Evolutionary conservation across 2,329 filamentous ascomycete genomes (phyloP).

Genomic region (Clonostachys solani): DNA sequence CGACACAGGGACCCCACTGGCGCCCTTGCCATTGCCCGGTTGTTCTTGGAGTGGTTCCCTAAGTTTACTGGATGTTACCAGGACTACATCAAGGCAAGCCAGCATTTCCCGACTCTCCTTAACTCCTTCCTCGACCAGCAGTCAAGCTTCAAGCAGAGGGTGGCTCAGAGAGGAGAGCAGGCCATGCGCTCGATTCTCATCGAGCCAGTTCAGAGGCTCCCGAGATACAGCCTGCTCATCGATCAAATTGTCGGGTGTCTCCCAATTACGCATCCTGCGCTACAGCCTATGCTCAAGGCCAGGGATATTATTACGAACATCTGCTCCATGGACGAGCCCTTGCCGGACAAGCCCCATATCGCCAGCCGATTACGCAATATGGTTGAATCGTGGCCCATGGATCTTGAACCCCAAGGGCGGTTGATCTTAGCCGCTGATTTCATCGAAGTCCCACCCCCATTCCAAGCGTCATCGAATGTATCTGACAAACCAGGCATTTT

Average conservation of each 20-base stretch:
- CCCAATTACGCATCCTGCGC: constrained; percentile 79
- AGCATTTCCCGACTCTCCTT: constrained; percentile 78
- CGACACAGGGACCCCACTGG: constrained; percentile 68
- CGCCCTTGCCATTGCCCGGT: constrained; percentile 70
- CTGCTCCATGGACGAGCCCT: constrained; percentile 79
- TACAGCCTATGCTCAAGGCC: constrained; percentile 79
- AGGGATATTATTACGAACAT: constrained; percentile 94
- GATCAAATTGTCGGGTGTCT: constrained; percentile 89
- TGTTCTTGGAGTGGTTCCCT: constrained; percentile 88
- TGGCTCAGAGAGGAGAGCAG: constrained; percentile 85
- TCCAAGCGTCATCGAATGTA: constrained; percentile 35
- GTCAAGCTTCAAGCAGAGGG: constrained; percentile 76
- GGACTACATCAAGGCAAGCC: constrained; percentile 88
- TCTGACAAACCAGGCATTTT: constrained; percentile 63
- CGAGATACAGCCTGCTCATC: constrained; percentile 92
- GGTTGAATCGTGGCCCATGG: constrained; percentile 71
- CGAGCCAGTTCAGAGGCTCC: constrained; percentile 90
- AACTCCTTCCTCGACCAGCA: constrained; percentile 74
- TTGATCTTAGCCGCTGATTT: constrained; percentile 80
- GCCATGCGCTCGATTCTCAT: constrained; percentile 87
- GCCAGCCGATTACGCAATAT: constrained; percentile 71
- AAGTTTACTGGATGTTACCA: constrained; percentile 88
- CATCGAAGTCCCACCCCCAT: constrained; percentile 72
- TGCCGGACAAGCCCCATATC: constrained; percentile 67
- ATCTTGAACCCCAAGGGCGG: constrained; percentile 70